Conservation (phyloP, 2,329 filamentous ascomycete species). For the Coniochaeta sp. region DNA sequence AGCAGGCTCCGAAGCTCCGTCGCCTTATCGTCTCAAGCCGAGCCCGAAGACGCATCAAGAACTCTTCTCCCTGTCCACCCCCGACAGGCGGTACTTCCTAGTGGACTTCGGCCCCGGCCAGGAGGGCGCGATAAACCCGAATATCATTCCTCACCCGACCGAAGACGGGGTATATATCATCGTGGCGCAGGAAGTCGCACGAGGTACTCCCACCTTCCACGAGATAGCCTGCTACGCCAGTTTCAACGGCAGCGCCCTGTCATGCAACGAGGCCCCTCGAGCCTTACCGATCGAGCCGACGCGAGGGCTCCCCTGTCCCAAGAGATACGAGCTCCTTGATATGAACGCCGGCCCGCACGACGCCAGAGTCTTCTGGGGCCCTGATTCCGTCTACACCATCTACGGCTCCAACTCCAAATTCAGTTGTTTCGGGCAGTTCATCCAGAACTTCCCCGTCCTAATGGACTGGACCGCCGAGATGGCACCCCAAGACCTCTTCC, state of each 20-base stretch:
- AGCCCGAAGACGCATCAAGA: constrained; percentile 21
- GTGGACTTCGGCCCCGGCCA: constrained; percentile 34
- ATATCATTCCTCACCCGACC: constrained; percentile 48
- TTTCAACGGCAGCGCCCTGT: constrained; percentile 31
- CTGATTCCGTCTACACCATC: constrained; percentile 37
- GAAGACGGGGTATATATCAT: constrained; percentile 40
- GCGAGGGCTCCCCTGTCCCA: constrained; percentile 32
- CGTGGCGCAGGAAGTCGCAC: constrained; percentile 36
- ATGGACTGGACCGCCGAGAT: constrained; percentile 30
- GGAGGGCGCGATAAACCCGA: constrained; percentile 40
- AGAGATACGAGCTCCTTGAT: constrained; percentile 31
- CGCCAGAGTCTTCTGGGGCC: constrained; percentile 49
- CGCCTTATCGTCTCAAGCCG: background rate
- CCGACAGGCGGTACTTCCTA: constrained; percentile 37
- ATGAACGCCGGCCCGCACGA: constrained; percentile 48
- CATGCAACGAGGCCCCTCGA: constrained; percentile 32
- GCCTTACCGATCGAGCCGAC: constrained; percentile 40
- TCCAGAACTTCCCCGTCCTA: constrained; percentile 44
- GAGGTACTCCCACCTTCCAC: constrained; percentile 21
- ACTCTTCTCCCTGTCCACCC: constrained; percentile 38
- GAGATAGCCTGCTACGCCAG: constrained; percentile 43
- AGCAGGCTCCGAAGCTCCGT: too few relatives aligned
- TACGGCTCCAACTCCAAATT: constrained; percentile 48
- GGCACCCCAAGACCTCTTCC: constrained; percentile 25
- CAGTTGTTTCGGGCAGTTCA: constrained; percentile 51